phyloP scores from a whole-genome alignment of 1,139 yeast genomes.

The Nematodospora anomalae region DNA sequence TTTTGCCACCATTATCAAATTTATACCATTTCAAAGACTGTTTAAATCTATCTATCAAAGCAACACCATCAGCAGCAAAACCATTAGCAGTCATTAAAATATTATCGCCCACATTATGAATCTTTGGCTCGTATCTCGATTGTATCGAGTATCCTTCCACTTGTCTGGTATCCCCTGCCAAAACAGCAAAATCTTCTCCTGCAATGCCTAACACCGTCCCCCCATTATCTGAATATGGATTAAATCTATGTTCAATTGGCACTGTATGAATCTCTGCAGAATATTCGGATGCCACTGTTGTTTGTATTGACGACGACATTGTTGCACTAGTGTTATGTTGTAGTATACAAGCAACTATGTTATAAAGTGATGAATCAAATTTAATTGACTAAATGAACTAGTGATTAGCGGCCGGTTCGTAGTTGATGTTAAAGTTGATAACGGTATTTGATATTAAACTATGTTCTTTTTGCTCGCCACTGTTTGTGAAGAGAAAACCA shows the following conservation, averaged over 20 bases:
- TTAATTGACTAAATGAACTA: too few species aligned
- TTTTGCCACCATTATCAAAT: conserved; percentile 76
- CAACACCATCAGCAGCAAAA: conserved; percentile 92
- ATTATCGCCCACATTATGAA: conserved; percentile 86
- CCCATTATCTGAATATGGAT: conserved; percentile 95
- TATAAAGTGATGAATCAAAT: too few species aligned
- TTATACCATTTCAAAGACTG: conserved; percentile 91
- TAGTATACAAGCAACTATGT: too few species aligned
- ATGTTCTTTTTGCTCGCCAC: too few species aligned
- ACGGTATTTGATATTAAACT: too few species aligned
- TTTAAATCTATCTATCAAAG: conserved; percentile 73
- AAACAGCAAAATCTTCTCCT: conserved; percentile 93
- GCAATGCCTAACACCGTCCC: conserved; percentile 98
- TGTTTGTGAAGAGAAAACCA: too few species aligned
- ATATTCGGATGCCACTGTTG: conserved; percentile 63
- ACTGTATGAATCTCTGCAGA: conserved; percentile 50
- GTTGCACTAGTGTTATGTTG: too few species aligned
- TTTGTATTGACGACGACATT: conserved; percentile 12
- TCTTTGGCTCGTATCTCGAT: conserved; percentile 89
- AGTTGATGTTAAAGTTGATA: background rate
- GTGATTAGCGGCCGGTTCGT: background rate
- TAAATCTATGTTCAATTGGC: conserved; percentile 91
- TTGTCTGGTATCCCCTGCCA: conserved; percentile 98
- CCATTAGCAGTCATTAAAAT: conserved; percentile 92
- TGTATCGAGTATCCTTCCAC: conserved; percentile 93